Percentiles rank a stretch among this genome's conserved stretches.
phyloP scores from a whole-genome alignment of 768 basidiomycete species.

The Suillus placidus region DNA sequence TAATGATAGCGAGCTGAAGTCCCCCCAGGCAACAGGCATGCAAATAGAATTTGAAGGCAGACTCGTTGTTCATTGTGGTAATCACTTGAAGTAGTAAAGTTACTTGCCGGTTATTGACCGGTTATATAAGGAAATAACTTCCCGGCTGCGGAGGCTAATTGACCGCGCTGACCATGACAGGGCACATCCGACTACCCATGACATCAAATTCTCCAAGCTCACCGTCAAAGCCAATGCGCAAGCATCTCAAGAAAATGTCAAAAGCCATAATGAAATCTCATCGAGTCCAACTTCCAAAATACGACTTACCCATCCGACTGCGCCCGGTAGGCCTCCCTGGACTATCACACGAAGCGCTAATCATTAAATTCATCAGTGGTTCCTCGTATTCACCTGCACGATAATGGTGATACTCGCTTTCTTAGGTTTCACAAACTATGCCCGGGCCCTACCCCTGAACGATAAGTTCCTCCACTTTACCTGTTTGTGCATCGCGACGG shows the following conservation, averaged over 20 bases:
- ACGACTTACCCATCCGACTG: slow-evolving; percentile 70
- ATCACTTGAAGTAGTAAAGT: too few relatives aligned
- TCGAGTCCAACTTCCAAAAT: slow-evolving; percentile 60
- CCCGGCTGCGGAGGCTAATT: neutral
- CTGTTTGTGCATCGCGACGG: slow-evolving; percentile 75
- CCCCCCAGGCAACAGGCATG: too few relatives aligned
- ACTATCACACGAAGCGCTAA: neutral
- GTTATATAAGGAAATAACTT: slow-evolving; percentile 10
- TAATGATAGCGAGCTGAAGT: too few relatives aligned
- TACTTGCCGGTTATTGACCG: too few relatives aligned
- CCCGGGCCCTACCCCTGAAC: slow-evolving; percentile 66
- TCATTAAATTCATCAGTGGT: slow-evolving; percentile 58
- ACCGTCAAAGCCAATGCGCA: slow-evolving; percentile 30
- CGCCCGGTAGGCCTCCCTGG: slow-evolving; percentile 55
- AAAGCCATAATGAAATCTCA: slow-evolving; percentile 77
- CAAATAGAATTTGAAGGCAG: too few relatives aligned
- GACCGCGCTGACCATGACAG: slow-evolving; percentile 12
- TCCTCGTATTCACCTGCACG: slow-evolving; percentile 67
- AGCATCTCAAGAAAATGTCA: slow-evolving; percentile 44
- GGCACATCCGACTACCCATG: slow-evolving; percentile 12
- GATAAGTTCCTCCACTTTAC: slow-evolving; percentile 82
- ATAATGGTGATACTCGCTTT: slow-evolving; percentile 74
- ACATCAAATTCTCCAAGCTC: slow-evolving; percentile 12
- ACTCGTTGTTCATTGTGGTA: too few relatives aligned
- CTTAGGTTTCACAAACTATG: slow-evolving; percentile 76